phyloP scores from a whole-genome alignment of 1,284 basidiomycete genomes.

The Prillingera fragicola region DNA sequence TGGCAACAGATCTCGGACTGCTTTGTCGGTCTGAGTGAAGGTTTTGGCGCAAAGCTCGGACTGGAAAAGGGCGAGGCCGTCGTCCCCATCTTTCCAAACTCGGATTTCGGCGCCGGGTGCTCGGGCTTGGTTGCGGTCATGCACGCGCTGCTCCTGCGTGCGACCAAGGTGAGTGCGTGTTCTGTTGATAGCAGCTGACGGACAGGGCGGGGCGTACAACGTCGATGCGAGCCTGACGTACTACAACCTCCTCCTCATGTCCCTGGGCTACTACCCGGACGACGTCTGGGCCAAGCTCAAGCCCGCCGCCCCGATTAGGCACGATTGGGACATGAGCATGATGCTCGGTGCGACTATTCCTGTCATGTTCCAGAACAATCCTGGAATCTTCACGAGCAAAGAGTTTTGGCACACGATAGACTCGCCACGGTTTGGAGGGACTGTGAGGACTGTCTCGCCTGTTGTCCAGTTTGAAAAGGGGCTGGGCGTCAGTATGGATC shows the following conservation, averaged over 20 bases:
- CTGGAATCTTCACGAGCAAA: constrained; percentile 2
- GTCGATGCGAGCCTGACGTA: constrained; percentile 8
- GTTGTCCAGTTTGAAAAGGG: constrained; percentile 2
- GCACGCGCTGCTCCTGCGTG: constrained; percentile 9
- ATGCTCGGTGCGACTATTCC: constrained; percentile 1
- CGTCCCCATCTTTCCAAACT: constrained; percentile 10
- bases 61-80: constrained; percentile 4
- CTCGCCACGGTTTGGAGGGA: background rate
- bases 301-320: background rate
- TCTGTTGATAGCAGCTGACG: background rate
- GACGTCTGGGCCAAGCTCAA: constrained; percentile 6
- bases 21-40: constrained; percentile 1
- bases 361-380: background rate
- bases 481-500: background rate
- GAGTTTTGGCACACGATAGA: constrained; percentile 10
- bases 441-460: background rate
- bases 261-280: constrained; percentile 5
- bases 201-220: constrained; percentile 5
- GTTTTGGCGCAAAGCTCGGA: constrained; percentile 4
- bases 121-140: constrained; percentile 7
- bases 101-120: constrained; percentile 9
- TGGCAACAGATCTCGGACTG: constrained; percentile 15
- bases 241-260: constrained; percentile 9
- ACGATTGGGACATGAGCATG: constrained; percentile 9
- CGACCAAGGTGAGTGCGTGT: constrained; percentile 1